Base-by-base conservation (phyloP, 805 yeast genomes). In the Saccharomyces eubayanus region DNA sequence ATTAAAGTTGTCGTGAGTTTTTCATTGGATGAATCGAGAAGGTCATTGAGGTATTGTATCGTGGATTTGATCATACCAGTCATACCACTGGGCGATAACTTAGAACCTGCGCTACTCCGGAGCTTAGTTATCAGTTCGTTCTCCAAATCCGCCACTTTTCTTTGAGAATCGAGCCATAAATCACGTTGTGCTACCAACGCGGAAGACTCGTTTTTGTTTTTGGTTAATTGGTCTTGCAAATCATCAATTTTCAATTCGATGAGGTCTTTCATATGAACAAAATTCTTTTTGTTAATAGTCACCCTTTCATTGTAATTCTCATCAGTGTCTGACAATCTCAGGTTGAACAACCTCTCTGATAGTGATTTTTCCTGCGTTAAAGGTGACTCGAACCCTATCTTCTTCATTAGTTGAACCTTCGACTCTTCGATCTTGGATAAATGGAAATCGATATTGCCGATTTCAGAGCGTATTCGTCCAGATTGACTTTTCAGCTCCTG, bases 121-220 rank as follows among this genome's bases (percentile, higher is more conserved):
- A 36, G 43, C 16, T 36, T 36, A 16, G 43, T 36, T 48, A 51
- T 57, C n/a, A 62, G 48, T 14, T 51, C 47, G 12, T 47, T 53
- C 52, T 68, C 72, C n/a, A 68, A 50, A 5, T 53, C 52, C 41
- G 53, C 51, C 14, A 68, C 56, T 14, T 47, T 30, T 4, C 52
- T 50, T 6, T 62, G 48, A 16, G 61, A 60, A 20, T 64, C 64
- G 6, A 53, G 51, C 72, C 72, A 68, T 10, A 53, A 24, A 29
- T 56, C 54, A 45, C 58, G 57, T 30, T 59, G 57, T 5, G 55
- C 48, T 14, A 49, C 52, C 20, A 66, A 36, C 12, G 30, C 31
- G 5, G 58, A 55, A 9, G 64, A 53, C 29, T 61, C 60, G 21
- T 57, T 58, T 50, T 68, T 68, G 54, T 55, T 62, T 20, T 56